Evolutionary conservation across 441 rosid species (phyloP), one percentile per base, ranked within the genome.

Genomic region (Gossypium schwendimanii): DNA sequence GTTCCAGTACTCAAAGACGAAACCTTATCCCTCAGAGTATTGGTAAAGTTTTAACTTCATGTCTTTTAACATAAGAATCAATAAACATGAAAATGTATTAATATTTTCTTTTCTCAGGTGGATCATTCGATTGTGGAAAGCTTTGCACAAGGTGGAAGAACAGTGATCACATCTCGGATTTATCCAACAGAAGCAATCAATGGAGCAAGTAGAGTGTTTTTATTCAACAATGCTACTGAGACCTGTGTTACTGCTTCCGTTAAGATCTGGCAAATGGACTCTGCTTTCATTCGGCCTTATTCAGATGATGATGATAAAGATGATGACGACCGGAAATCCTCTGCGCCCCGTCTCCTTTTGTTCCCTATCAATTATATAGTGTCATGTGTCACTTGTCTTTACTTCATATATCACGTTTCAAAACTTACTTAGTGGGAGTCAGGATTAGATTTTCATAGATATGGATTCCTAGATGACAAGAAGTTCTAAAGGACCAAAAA

Each of bases 111-210:
- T 23, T 4, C 64, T 3, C 80, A 93, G 98, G 96, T 91, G 66
- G 99, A 95, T 84, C 99, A 95, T 83, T 89, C 99, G 1, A 92
- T 91, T 63, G 85, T 95, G 4, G 99, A 95, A 82, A 87, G 85
- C 70, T 95, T 89, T 41, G 99, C 87, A 6, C 99, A 90, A 84
- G 91, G 98, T 45, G 99, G 99, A 54, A 88, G 99, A 72, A 79
- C 88, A 55, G 81, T 84, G 20, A 92, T 92, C 18, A 87, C 99
- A 0, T 87, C 99, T 10, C 70, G 99, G 36, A 87, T 91, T 21
- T 95, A 92, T 81, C 99, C 98, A 26, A 95, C 99, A 7, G 77
- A 73, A 71, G 98, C 96, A 55, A 85, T 95, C 9, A 82, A 89
- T 59, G 95, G 92, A 68, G 90, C 81, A 49, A 89, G 96, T 2